phyloP scores from a whole-genome alignment of 345 rosid genomes.

The Conringia planisiliqua region DNA sequence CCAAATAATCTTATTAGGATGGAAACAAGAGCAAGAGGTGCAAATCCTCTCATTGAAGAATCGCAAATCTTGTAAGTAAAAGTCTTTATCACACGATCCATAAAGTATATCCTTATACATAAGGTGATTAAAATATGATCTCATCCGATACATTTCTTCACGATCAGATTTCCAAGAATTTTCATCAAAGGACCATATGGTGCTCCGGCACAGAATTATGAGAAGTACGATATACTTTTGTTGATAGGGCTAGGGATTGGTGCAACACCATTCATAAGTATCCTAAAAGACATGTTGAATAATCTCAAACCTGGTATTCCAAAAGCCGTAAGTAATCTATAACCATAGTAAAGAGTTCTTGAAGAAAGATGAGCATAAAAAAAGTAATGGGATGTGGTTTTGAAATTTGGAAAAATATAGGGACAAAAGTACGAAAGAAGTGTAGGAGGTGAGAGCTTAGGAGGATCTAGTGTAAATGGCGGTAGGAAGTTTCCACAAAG shows the following conservation, averaged over 20 bases:
- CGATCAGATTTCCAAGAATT: constrained; percentile 66
- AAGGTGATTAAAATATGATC: background rate
- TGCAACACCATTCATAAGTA: constrained; percentile 94
- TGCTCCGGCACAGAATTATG: constrained; percentile 89
- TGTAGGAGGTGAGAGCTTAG: constrained; percentile 19
- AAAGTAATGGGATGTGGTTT: background rate
- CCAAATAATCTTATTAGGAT: constrained; percentile 52
- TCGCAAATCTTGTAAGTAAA: constrained; percentile 50
- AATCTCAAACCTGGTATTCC: constrained; percentile 43
- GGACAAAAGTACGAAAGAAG: constrained; percentile 20
- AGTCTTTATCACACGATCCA: background rate
- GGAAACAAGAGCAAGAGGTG: constrained; percentile 53
- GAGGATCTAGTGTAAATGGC: constrained; percentile 16
- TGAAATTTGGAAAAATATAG: constrained; percentile 8
- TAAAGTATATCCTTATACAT: background rate
- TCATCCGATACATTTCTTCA: background rate
- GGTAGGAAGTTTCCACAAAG: constrained; percentile 59
- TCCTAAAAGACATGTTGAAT: constrained; percentile 73
- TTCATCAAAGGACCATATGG: constrained; percentile 87
- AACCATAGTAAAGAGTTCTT: background rate
- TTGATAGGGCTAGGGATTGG: constrained; percentile 92
- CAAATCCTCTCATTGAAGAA: constrained; percentile 35
- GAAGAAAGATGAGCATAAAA: background rate
- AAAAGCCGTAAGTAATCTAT: constrained; percentile 25
- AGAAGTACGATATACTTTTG: constrained; percentile 66